Evolutionary conservation across 345 rosid genomes (phyloP), one percentile per base, ranked within the genome.

Genomic region (Aquilaria malaccensis): DNA sequence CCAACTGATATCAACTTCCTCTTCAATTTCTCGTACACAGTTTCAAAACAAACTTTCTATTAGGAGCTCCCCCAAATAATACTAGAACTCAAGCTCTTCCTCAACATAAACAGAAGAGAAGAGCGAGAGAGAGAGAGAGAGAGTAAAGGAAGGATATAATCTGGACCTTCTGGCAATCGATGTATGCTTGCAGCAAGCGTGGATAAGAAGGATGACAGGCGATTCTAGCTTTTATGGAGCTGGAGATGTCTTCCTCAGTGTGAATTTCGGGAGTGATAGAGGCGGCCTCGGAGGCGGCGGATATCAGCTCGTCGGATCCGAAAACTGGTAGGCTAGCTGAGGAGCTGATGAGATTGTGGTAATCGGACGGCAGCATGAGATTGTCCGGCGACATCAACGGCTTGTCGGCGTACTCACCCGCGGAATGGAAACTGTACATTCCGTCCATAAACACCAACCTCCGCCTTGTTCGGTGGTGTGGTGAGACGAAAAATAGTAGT

Each of bases 151-250:
- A 41, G 33, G 2, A 52, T 14, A 60, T 33, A 30, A 30, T 14
- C 33, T 72, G 74, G 71, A 94, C 98, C 99, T 93, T 93, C 70
- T 93, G 98, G 76, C 98, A 93, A 65, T 93, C 94, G 57, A 89
- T 79, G 69, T 87, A 93, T 33, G 97, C 94, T 60, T 82, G 76
- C 11, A 93, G 89, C 78, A 93, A 76, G 56, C 93, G 90, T 67
- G 95, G 95, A 69, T 89, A 93, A 37, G 61, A 76, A 59, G 97
- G 97, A 75, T 93, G 98, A 43, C 74, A 78, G 60, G 85, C 89
- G 70, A 93, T 93, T 68, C 68, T 93, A 10, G 89, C 84, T 77
- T 93, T 89, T 80, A 89, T 72, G 33, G 77, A 46, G 55, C 67
- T 55, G 4, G 83, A 69, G 48, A 79, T 58, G 30, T 65, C 81